Conservation (phyloP, 2,329 filamentous ascomycete genomes). For the Paraphaeosphaeria minitans region DNA sequence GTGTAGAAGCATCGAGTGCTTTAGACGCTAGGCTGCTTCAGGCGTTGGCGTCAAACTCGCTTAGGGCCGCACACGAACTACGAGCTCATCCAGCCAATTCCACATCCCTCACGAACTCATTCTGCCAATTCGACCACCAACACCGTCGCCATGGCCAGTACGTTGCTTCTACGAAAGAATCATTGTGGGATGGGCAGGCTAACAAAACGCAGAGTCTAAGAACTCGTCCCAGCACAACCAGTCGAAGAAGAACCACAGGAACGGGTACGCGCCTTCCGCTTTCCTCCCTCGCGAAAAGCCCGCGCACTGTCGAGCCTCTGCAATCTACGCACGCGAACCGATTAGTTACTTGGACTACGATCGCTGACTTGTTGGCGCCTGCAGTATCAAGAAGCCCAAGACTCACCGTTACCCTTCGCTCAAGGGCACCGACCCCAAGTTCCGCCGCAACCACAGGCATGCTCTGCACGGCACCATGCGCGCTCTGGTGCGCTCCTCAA, state of each 20-base stretch:
- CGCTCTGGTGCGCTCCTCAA: conserved; percentile 76
- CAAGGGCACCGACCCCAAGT: conserved; percentile 99
- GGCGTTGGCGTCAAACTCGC: no score
- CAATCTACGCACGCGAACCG: neutral
- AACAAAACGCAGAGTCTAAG: conserved; percentile 81
- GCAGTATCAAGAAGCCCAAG: conserved; percentile 99
- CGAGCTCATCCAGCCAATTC: no score
- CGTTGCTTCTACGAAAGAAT: conserved; percentile 43
- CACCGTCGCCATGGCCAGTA: conserved; percentile 72
- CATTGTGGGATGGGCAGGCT: conserved; percentile 21
- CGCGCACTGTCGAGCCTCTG: neutral
- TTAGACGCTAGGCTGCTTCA: no score
- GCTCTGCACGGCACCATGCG: conserved; percentile 98
- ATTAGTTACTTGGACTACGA: conserved; percentile 10
- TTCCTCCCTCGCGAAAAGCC: neutral
- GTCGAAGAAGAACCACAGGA: conserved; percentile 97
- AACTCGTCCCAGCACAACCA: conserved; percentile 99
- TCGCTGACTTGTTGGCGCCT: conserved; percentile 26
- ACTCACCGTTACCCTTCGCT: conserved; percentile 98
- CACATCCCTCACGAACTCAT: conserved; percentile 4
- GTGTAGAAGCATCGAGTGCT: no score
- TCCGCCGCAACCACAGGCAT: conserved; percentile 99
- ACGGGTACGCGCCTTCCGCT: conserved; percentile 73
- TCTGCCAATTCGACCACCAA: conserved; percentile 36
- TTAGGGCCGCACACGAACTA: no score